These are phyloP conservation scores for Claviceps spartinae DNA, from an alignment of 2,329 filamentous ascomycete genomes.

Conservation along the genomic window DNA sequence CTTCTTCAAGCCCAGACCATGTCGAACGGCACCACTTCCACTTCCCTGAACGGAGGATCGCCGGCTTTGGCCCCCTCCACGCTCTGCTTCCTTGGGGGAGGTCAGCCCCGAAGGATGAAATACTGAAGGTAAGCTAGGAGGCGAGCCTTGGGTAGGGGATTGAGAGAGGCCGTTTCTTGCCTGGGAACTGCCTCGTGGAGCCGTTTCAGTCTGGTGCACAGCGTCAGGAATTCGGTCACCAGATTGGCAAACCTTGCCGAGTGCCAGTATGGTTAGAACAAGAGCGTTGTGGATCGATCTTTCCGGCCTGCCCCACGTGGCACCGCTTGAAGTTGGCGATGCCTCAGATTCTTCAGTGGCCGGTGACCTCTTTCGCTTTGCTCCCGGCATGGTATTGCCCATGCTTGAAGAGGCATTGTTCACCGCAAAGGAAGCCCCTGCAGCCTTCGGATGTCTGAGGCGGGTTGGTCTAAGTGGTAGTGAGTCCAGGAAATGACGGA, in stretches of 20 bases:
- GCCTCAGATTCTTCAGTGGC: constrained; percentile 20
- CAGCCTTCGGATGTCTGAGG: constrained; percentile 14
- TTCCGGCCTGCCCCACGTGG: constrained; percentile 37
- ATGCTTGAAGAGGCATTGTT: constrained; percentile 12
- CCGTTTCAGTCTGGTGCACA: constrained; percentile 25
- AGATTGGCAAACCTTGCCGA: constrained; percentile 67
- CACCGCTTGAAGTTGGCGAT: constrained; percentile 16
- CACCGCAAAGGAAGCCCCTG: constrained; percentile 20
- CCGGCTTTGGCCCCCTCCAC: constrained; percentile 29
- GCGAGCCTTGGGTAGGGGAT: constrained; percentile 43
- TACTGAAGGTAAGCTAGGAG: constrained; percentile 30
- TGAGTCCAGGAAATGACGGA: constrained; percentile 36
- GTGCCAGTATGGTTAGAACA: constrained; percentile 66
- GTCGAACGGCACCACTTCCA: constrained; percentile 10
- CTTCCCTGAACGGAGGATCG: constrained; percentile 37
- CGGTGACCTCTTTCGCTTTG: constrained; percentile 45
- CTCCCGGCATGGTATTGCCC: constrained; percentile 17
- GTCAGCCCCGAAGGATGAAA: constrained; percentile 35
- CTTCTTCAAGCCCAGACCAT: constrained; percentile 22
- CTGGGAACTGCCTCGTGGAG: constrained; percentile 21
- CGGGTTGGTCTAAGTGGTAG: constrained; percentile 22
- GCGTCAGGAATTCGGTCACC: constrained; percentile 43
- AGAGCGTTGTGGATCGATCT: constrained; percentile 68
- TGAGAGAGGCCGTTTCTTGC: constrained; percentile 37
- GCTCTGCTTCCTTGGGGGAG: constrained; percentile 38